Conservation (phyloP, 768 basidiomycete species). For the Boletus tomentosulus region DNA sequence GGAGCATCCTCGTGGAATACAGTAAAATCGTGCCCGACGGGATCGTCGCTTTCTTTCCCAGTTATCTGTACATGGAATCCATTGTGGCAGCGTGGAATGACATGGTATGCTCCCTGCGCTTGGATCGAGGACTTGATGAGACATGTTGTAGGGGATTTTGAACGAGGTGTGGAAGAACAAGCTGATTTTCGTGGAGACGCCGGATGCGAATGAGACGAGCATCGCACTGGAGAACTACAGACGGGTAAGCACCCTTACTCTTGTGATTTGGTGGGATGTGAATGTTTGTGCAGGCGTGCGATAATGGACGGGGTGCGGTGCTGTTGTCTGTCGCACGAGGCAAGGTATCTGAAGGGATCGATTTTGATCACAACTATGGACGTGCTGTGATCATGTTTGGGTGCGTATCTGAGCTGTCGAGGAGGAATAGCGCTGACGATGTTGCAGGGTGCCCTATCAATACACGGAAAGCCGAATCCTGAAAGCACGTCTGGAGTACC, state of each 20-base stretch:
- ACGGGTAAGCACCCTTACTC: conserved; percentile 50
- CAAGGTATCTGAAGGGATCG: conserved; percentile 99
- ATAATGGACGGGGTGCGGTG: conserved; percentile 96
- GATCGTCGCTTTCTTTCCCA: conserved; percentile 98
- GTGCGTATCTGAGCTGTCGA: conserved; percentile 38
- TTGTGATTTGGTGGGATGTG: background rate
- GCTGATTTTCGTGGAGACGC: conserved; percentile 98
- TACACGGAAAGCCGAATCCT: conserved; percentile 98
- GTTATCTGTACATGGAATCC: conserved; percentile 99
- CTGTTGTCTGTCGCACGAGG: conserved; percentile 96
- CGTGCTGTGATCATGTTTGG: conserved; percentile 99
- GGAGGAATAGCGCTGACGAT: conserved; percentile 1
- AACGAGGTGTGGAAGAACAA: conserved; percentile 99
- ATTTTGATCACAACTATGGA: conserved; percentile 99
- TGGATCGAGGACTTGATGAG: background rate
- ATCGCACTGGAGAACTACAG: conserved; percentile 97
- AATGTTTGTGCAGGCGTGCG: conserved; percentile 68
- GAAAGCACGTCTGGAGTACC: conserved; percentile 94
- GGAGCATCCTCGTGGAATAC: conserved; percentile 96
- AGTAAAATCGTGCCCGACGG: conserved; percentile 98
- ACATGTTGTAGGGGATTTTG: conserved; percentile 73
- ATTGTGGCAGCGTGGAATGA: conserved; percentile 99
- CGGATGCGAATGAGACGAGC: conserved; percentile 97
- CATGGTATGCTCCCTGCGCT: conserved; percentile 63
- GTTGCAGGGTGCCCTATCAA: conserved; percentile 82